Conservation (phyloP, 2,329 filamentous ascomycete species). For the Clarireedia hainanense region DNA sequence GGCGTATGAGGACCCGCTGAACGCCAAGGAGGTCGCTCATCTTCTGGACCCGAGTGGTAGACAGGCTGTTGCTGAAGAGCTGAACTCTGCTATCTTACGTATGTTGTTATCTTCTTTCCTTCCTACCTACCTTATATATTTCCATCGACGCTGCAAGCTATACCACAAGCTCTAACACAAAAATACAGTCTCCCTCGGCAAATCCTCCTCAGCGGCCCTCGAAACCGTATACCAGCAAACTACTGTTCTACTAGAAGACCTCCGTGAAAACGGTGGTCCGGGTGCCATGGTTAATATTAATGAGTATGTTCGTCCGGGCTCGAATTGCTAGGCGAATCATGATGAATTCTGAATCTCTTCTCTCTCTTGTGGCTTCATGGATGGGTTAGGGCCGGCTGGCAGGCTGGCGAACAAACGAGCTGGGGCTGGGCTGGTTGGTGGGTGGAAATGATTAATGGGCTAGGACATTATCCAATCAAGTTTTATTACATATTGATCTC, state of each 20-base stretch:
- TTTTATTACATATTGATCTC: too few relatives aligned
- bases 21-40: slow-evolving; percentile 65
- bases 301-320: slow-evolving; percentile 24
- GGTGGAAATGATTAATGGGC: too few relatives aligned
- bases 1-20: slow-evolving; percentile 75
- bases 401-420: too few relatives aligned
- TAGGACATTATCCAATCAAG: too few relatives aligned
- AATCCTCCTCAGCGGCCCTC: slow-evolving; percentile 77
- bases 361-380: too few relatives aligned
- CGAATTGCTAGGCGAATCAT: not conserved
- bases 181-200: slow-evolving; percentile 71
- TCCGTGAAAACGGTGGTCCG: slow-evolving; percentile 70
- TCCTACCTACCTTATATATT: not conserved
- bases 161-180: slow-evolving; percentile 14
- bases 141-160: not conserved
- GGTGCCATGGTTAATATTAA: slow-evolving; percentile 74
- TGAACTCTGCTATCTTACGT: slow-evolving; percentile 86
- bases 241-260: slow-evolving; percentile 73
- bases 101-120: slow-evolving; percentile 6
- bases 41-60: slow-evolving; percentile 70
- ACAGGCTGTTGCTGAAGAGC: slow-evolving; percentile 76
- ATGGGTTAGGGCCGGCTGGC: too few relatives aligned
- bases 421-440: too few relatives aligned
- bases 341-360: not conserved
- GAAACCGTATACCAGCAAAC: slow-evolving; percentile 84